Conservation (phyloP, 805 yeast species). For the Ogataea kodamae region DNA sequence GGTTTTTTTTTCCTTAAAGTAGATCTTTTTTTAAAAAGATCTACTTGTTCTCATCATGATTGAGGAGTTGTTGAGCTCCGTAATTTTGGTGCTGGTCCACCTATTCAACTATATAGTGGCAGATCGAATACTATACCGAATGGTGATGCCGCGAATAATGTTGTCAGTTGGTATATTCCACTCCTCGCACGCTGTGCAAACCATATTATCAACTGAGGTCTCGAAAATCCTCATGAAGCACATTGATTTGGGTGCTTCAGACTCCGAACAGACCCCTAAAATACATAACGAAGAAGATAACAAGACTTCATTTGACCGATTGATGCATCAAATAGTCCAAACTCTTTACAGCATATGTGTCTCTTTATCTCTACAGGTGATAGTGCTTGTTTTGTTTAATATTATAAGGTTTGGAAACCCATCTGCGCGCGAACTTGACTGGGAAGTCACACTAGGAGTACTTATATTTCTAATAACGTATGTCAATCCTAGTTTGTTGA, state of each 20-base stretch:
- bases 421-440: slow-evolving; percentile 32
- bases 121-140: slow-evolving; percentile 15
- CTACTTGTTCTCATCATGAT: slow-evolving; percentile 10
- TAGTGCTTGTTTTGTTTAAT: slow-evolving; percentile 29
- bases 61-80: slow-evolving; percentile 11
- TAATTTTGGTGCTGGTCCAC: slow-evolving; percentile 14
- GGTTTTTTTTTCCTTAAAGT: too few species aligned
- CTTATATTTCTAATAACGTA: slow-evolving; percentile 39
- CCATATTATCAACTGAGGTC: slow-evolving; percentile 13
- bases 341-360: slow-evolving; percentile 23
- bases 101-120: slow-evolving; percentile 18
- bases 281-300: background rate
- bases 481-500: slow-evolving; percentile 41
- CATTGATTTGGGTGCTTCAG: background rate
- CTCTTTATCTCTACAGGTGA: slow-evolving; percentile 29
- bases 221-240: slow-evolving; percentile 7
- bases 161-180: slow-evolving; percentile 5
- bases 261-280: slow-evolving; percentile 1
- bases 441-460: slow-evolving; percentile 38
- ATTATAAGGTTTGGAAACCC: slow-evolving; percentile 24
- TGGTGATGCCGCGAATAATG: slow-evolving; percentile 13
- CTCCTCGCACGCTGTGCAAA: slow-evolving; percentile 5
- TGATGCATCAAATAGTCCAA: slow-evolving; percentile 3
- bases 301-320: background rate
- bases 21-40: too few species aligned